Evolutionary conservation across 2,329 filamentous ascomycete species (phyloP), one percentile per base, ranked within the genome.

Genomic region (Calonectria montana): DNA sequence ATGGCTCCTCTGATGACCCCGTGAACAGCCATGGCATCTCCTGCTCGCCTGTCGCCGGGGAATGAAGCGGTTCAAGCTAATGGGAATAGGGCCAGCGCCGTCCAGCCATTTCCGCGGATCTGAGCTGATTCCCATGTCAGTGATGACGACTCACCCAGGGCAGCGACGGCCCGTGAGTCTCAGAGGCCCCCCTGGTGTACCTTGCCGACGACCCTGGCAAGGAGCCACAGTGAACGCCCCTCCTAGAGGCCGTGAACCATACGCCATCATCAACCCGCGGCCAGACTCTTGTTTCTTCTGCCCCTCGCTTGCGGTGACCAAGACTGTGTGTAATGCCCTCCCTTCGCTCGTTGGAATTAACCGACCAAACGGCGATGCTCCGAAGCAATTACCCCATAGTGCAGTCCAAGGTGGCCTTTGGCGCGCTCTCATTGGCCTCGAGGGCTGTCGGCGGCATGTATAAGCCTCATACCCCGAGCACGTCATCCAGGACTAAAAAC

Each of bases 381-480:
- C 77, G 77, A 79, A 64, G 74, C 69, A 72, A 57, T 57, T 57
- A 57, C 53, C 53, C 53, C 50, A 61, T 77, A 78, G 75, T 65
- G 69, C 67, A 70, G 69, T 45, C 70, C 70, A 66, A 37, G 21
- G 4, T 64, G 41, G 25, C 48, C 53, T 43, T 43, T 62, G 61
- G 21, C 2, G 57, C 43, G 25, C 12, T 13, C 64, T 77, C 75
- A 81, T 81, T 81, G 79, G 79, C 41, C 69, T 77, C 39, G 43
- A 67, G 69, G 65, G 63, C 71, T 73, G 75, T 77, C 78, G 73
- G 74, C 75, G 77, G 77, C 73, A 75, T 71, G 75, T 77, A 79
- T 79, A 79, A 79, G 74, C 79, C 77, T 80, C 78, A 78, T 77
- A 71, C 76, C 77, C 77, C 74, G 79, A 82, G 80, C 80, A 82